phyloP scores from a whole-genome alignment of 2,329 filamentous ascomycete genomes.

The Alternaria sp. region DNA sequence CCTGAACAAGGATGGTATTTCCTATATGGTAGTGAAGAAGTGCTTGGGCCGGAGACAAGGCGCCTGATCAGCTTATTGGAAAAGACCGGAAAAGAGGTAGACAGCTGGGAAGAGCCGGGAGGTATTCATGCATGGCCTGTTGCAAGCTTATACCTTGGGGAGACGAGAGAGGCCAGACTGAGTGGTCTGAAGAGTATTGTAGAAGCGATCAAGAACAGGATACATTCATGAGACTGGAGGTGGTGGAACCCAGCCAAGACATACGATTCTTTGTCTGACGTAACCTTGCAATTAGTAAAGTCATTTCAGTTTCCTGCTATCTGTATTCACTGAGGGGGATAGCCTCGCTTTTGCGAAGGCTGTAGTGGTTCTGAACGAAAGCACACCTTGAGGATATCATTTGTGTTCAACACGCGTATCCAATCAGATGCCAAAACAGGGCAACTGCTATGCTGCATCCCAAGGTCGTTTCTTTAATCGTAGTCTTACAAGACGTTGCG shows the following conservation, averaged over 20 bases:
- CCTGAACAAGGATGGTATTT: slow-evolving; percentile 73
- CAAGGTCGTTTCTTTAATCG: not conserved
- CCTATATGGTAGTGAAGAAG: slow-evolving; percentile 77
- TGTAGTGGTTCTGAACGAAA: not conserved
- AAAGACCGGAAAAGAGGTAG: slow-evolving; percentile 61
- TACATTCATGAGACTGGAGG: slow-evolving; percentile 21
- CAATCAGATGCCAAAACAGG: not conserved
- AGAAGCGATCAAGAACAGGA: slow-evolving; percentile 39
- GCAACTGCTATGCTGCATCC: not conserved
- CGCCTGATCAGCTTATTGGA: slow-evolving; percentile 64
- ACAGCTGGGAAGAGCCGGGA: slow-evolving; percentile 65
- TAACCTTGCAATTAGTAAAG: not conserved
- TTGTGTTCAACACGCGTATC: not conserved
- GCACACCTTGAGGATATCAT: not conserved
- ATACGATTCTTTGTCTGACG: not conserved
- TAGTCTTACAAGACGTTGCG: not conserved
- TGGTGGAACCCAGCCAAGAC: not conserved
- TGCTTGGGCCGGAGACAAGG: slow-evolving; percentile 74
- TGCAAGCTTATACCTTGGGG: slow-evolving; percentile 64
- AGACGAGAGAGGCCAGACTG: slow-evolving; percentile 54
- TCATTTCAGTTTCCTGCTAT: not conserved
- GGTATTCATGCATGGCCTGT: slow-evolving; percentile 86
- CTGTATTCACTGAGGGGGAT: not conserved
- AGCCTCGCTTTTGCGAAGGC: not conserved
- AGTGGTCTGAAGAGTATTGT: slow-evolving; percentile 57